These are phyloP conservation scores for Pseudotulostoma volvatum DNA, from an alignment of 495 filamentous ascomycete genomes.

Conservation along the genomic window DNA sequence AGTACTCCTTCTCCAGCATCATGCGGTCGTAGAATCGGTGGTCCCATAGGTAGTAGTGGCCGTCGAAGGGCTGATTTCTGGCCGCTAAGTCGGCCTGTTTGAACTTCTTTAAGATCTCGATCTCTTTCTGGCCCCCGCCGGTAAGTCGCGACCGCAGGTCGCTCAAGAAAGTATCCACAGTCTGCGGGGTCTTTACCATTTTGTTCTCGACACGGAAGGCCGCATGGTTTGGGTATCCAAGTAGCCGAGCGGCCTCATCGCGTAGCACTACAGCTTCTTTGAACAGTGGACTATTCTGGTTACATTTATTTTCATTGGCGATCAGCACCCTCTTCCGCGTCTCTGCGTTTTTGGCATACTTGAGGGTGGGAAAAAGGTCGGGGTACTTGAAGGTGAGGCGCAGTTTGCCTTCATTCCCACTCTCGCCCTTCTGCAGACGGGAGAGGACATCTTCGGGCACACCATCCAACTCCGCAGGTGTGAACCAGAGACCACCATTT, in stretches of 20 bases:
- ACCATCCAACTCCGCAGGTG: slow-evolving; percentile 41
- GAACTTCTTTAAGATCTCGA: slow-evolving; percentile 49
- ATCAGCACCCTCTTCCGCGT: slow-evolving; percentile 41
- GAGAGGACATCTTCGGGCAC: slow-evolving; percentile 45
- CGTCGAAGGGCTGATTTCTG: slow-evolving; percentile 42
- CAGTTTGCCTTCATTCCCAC: slow-evolving; percentile 48
- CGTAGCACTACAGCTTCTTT: slow-evolving; percentile 72
- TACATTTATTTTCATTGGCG: slow-evolving; percentile 65
- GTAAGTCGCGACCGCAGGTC: slow-evolving; percentile 62
- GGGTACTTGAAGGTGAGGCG: slow-evolving; percentile 56
- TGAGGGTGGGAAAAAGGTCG: slow-evolving; percentile 48
- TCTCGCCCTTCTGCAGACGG: slow-evolving; percentile 54
- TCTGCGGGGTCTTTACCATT: slow-evolving; percentile 89
- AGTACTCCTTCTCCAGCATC: slow-evolving; percentile 83
- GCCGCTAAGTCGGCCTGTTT: slow-evolving; percentile 63
- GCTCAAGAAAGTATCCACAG: slow-evolving; percentile 67
- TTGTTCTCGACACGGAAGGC: slow-evolving; percentile 85
- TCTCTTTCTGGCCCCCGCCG: slow-evolving; percentile 64
- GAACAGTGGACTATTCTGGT: slow-evolving; percentile 75
- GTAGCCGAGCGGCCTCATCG: slow-evolving; percentile 79
- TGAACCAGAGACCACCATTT: slow-evolving; percentile 51
- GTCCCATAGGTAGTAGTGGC: slow-evolving; percentile 86
- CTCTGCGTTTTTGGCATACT: slow-evolving; percentile 42
- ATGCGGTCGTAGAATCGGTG: slow-evolving; percentile 72
- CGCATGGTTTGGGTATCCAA: slow-evolving; percentile 88